Percentiles rank a stretch among this genome's conserved stretches.
Conservation (phyloP, 108 stramenopile species). For the Stephanodiscus triporus region DNA sequence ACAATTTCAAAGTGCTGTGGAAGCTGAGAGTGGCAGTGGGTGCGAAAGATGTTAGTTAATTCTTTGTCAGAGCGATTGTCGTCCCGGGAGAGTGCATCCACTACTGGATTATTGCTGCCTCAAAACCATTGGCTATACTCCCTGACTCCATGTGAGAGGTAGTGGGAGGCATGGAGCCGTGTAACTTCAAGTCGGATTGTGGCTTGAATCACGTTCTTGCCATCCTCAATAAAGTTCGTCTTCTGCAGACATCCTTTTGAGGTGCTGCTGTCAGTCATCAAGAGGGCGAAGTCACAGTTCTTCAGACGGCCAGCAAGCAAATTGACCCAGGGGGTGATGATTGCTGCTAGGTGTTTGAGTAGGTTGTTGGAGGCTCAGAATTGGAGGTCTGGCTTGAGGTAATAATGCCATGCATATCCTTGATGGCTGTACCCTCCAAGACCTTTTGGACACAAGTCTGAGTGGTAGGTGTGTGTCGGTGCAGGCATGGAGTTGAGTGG, state of each 20-base stretch:
- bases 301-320: slow-evolving; percentile 8
- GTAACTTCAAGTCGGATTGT: too few species aligned
- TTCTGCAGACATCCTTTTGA: too few species aligned
- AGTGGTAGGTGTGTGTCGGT: slow-evolving; percentile 19
- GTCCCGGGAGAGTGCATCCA: slow-evolving; percentile 29
- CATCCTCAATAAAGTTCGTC: too few species aligned
- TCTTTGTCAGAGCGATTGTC: background rate
- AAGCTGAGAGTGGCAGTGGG: slow-evolving; percentile 19
- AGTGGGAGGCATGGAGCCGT: too few species aligned
- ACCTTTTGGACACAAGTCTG: slow-evolving; percentile 18
- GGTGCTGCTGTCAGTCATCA: too few species aligned
- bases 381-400: slow-evolving; percentile 6
- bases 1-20: slow-evolving; percentile 25
- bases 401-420: slow-evolving; percentile 17
- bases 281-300: too few species aligned
- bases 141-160: background rate
- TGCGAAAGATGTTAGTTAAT: slow-evolving; percentile 14
- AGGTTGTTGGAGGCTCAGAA: slow-evolving; percentile 32
- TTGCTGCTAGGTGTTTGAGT: slow-evolving; percentile 3
- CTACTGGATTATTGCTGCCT: slow-evolving; percentile 10
- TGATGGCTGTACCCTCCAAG: slow-evolving; percentile 22
- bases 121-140: too few species aligned
- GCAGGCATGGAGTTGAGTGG: slow-evolving; percentile 21
- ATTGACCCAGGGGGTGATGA: background rate
- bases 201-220: too few species aligned